phyloP scores from a whole-genome alignment of 192 early-diverging fungal genomes.

The Coemansia javaensis region DNA sequence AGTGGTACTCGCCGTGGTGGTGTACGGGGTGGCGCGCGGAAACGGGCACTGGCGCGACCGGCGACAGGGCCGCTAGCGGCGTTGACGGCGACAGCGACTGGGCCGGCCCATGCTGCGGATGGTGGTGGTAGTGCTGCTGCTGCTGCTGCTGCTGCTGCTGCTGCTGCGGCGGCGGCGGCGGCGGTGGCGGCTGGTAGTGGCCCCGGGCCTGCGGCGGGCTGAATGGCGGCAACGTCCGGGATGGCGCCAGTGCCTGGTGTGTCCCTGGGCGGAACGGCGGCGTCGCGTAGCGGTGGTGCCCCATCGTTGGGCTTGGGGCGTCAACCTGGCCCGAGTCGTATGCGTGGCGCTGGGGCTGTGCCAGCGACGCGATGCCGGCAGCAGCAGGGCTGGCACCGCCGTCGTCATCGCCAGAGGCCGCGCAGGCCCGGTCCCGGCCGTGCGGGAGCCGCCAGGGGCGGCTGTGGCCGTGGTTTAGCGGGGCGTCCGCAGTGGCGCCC shows the following conservation, averaged over 20 bases:
- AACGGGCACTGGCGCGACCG: conserved; percentile 10
- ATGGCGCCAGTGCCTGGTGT: conserved; percentile 15
- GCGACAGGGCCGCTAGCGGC: conserved; percentile 15
- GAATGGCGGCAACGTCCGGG: conserved; percentile 4
- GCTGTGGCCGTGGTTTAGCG: no score
- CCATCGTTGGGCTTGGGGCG: no score
- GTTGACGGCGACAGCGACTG: conserved; percentile 14
- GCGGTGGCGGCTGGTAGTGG: conserved; percentile 3
- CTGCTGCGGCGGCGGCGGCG: conserved; percentile 5
- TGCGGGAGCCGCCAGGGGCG: background rate
- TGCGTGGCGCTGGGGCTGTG: background rate
- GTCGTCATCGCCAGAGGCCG: conserved; percentile 10
- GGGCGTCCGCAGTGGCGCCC: background rate
- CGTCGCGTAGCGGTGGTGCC: no score
- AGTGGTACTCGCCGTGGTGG: conserved; percentile 8
- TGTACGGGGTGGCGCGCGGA: conserved; percentile 7
- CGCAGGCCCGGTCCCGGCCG: conserved; percentile 4
- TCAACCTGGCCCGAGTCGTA: no score
- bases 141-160: conserved; percentile 5
- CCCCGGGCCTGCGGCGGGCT: conserved; percentile 3
- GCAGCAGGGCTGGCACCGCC: background rate
- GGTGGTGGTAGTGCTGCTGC: background rate
- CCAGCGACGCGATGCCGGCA: background rate
- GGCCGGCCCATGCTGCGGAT: background rate
- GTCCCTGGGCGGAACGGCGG: no score